Percentiles rank a stretch among this genome's conserved stretches.
phyloP scores from a whole-genome alignment of 164 flowering plant species.

The Cinnamomum chago region DNA sequence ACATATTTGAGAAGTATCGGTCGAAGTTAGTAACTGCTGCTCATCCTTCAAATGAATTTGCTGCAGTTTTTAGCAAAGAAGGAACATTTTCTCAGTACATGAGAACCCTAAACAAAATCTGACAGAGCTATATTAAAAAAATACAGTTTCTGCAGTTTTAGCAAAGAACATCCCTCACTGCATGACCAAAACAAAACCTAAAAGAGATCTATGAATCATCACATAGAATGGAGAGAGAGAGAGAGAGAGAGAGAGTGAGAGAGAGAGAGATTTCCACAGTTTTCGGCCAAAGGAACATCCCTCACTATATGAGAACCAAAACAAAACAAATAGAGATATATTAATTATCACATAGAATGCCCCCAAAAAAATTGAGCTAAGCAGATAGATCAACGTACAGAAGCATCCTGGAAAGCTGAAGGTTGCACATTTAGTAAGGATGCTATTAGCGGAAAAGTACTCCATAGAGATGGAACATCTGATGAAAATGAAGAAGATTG shows the following conservation, averaged over 20 bases:
- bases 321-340: not conserved
- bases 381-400: slow-evolving; percentile 21
- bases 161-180: not conserved
- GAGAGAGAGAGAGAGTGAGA: too few relatives aligned
- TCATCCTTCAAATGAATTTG: slow-evolving; percentile 29
- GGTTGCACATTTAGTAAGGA: slow-evolving; percentile 26
- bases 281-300: too few relatives aligned
- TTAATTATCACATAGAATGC: not conserved
- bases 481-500: slow-evolving; percentile 45
- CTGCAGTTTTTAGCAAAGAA: slow-evolving; percentile 28
- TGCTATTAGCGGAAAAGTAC: slow-evolving; percentile 44
- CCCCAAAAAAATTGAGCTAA: not conserved
- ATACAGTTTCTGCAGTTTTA: not conserved
- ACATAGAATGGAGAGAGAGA: too few relatives aligned
- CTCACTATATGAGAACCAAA: not conserved
- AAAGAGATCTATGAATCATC: not conserved
- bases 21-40: slow-evolving; percentile 8
- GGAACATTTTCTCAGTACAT: not conserved
- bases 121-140: too few relatives aligned
- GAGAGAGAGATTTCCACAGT: too few relatives aligned
- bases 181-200: too few relatives aligned
- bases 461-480: slow-evolving; percentile 43
- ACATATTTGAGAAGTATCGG: slow-evolving; percentile 19
- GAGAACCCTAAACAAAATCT: not conserved
- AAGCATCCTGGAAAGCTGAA: slow-evolving; percentile 25